Base-by-base conservation (phyloP, 139 green algal species). In the Micromonas pusilla region DNA sequence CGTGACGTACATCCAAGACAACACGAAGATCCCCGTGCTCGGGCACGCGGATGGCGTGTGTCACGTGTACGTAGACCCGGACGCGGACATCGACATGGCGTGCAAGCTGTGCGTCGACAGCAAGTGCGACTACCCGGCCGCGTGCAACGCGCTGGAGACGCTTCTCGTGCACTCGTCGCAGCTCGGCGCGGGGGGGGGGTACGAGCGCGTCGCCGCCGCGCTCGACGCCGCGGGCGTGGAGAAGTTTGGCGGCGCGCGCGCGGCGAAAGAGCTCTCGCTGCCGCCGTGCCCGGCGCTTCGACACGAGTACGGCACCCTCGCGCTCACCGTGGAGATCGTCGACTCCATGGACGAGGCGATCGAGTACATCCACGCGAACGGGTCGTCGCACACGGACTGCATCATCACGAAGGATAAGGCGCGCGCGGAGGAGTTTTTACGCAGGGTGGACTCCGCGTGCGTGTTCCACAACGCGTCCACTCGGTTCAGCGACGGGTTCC, bases 101-200 rank as follows among this genome's bases (percentile, higher is more conserved):
- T 80, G 65, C n/a, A 72, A 74, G 66, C 83, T 97, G 36, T 77
- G 86, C 16, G 83, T 97, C 3, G 94, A 98, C 70, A 78, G 87
- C 52, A 98, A 98, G 83, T 86, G 89, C 0, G 95, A 99, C 88
- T 99, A 99, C 84, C 92, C 94, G 2, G 94, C 95, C 0, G 95
- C 95, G 25, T 99, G 95, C 88, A 99, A 99, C 76, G 95, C 95
- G 26, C 89, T 97, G 67, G 95, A 99, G 88, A 97, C 94, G 79
- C 73, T 97, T 34, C 79, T 96, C 16, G 85, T 96, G 66, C 91
- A 97, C 62, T 36, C 85, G 52, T 63, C 60, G 3, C 80, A 93
- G 28, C 76, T 78, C 31, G 79, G 62, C 26, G 81, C 81, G 6
- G 85, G 85, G 39, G 76, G 64, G 60, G 21, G 88, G 19, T 54